Percentiles rank a stretch among this genome's conserved stretches.
Conservation (phyloP, 768 basidiomycete species). For the Lactarius trivialis region DNA sequence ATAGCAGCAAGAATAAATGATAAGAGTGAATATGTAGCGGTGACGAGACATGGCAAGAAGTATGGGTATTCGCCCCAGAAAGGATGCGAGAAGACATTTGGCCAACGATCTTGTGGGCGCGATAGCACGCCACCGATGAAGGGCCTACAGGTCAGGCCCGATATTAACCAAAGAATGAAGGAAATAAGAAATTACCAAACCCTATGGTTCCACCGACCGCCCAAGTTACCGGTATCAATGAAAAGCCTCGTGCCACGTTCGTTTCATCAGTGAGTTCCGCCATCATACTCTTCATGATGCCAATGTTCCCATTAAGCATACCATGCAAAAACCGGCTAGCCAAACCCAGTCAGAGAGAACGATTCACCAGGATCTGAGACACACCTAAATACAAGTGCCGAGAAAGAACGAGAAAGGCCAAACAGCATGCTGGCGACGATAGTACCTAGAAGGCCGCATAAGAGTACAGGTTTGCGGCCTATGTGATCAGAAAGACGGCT, state of each 20-base stretch:
- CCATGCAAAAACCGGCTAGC: conserved; percentile 3
- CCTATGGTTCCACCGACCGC: conserved; percentile 9
- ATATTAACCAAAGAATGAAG: not conserved
- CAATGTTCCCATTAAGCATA: conserved; percentile 4
- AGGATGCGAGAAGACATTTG: conserved; percentile 11
- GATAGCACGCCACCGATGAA: conserved; percentile 23
- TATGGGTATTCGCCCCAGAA: conserved; percentile 26
- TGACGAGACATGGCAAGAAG: conserved; percentile 24
- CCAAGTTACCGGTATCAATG: conserved; percentile 31
- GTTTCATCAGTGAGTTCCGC: conserved; percentile 58
- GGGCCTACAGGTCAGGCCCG: conserved; percentile 20
- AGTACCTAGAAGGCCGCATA: conserved; percentile 33
- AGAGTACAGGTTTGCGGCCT: conserved; percentile 44
- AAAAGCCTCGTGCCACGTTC: conserved; percentile 41
- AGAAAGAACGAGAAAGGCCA: conserved; percentile 33
- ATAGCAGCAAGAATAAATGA: not conserved
- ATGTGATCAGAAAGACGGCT: conserved; percentile 40
- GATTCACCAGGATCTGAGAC: not conserved
- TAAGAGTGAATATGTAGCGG: not conserved
- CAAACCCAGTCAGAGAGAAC: conserved; percentile 57
- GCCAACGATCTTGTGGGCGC: conserved; percentile 24
- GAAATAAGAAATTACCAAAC: not conserved
- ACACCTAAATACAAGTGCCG: conserved; percentile 27
- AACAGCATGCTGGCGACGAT: conserved; percentile 31
- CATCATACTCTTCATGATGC: conserved; percentile 32